Percentiles rank a stretch among this genome's conserved stretches.
phyloP scores from a whole-genome alignment of 148 eudicot genomes.

The Heliosperma pusillum region DNA sequence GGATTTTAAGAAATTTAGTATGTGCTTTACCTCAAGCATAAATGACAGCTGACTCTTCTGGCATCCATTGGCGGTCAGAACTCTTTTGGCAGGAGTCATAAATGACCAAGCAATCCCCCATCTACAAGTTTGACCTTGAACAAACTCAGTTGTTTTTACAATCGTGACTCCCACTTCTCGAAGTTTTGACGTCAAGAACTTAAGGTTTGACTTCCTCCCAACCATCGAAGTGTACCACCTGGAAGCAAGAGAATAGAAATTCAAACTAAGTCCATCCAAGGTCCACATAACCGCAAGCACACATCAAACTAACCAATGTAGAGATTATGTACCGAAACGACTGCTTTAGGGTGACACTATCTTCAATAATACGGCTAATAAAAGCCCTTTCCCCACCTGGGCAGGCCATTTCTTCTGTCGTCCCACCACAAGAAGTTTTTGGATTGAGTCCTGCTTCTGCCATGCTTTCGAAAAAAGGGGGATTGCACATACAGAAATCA shows the following conservation, averaged over 20 bases:
- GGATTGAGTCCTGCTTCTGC: constrained; percentile 90
- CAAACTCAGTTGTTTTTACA: constrained; percentile 95
- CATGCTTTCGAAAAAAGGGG: constrained; percentile 94
- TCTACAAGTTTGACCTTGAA: constrained; percentile 87
- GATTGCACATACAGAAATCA: constrained; percentile 99
- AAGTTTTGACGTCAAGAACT: constrained; percentile 57
- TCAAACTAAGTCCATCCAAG: background rate
- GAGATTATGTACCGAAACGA: constrained; percentile 61
- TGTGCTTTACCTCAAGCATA: constrained; percentile 66
- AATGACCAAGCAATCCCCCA: constrained; percentile 99
- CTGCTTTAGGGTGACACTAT: constrained; percentile 60
- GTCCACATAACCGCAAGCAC: background rate
- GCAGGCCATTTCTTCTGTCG: constrained; percentile 83
- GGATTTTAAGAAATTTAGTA: background rate
- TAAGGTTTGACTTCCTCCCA: constrained; percentile 84
- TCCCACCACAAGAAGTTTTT: constrained; percentile 96
- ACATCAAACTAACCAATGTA: background rate
- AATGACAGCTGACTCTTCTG: constrained; percentile 52
- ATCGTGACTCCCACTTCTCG: constrained; percentile 74
- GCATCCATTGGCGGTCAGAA: constrained; percentile 32
- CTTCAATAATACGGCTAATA: constrained; percentile 68
- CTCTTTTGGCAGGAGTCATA: constrained; percentile 48
- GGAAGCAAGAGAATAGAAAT: constrained; percentile 14
- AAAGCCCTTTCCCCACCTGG: constrained; percentile 91
- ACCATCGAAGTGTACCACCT: constrained; percentile 98